These are phyloP conservation scores for Suillus luteus DNA, from an alignment of 768 basidiomycete species.

Conservation along the genomic window DNA sequence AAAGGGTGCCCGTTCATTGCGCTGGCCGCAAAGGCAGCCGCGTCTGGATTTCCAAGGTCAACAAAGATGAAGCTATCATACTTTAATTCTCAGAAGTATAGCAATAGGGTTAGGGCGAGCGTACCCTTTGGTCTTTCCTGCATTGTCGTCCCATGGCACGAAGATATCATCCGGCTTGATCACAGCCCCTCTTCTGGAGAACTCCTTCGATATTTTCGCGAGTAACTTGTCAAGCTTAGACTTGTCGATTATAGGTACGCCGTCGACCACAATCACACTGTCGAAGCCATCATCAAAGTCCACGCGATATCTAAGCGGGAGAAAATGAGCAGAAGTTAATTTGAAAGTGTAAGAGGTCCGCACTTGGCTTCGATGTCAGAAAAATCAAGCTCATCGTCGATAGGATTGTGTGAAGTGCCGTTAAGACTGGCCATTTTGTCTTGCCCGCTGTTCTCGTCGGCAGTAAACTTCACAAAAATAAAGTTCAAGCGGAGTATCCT, in stretches of 20 bases:
- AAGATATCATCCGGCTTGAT: conserved; percentile 78
- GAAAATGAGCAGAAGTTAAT: conserved; percentile 11
- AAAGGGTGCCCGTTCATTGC: conserved; percentile 79
- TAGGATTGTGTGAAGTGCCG: conserved; percentile 31
- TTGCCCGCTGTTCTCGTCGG: conserved; percentile 8
- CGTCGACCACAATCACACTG: conserved; percentile 90
- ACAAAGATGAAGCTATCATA: conserved; percentile 74
- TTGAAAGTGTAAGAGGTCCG: conserved; percentile 20
- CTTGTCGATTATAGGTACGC: conserved; percentile 86
- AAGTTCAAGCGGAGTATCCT: conserved; percentile 14
- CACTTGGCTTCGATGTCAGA: conserved; percentile 89
- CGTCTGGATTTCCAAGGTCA: conserved; percentile 70
- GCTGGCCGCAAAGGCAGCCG: conserved; percentile 66
- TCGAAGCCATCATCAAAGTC: conserved; percentile 86
- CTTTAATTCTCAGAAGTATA: conserved; percentile 5
- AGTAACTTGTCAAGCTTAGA: conserved; percentile 82
- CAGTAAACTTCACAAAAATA: conserved; percentile 12
- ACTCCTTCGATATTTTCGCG: conserved; percentile 80
- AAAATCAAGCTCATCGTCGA: conserved; percentile 78
- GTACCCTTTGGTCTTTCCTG: conserved; percentile 92
- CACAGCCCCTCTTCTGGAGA: conserved; percentile 75
- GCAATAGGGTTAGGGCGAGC: conserved; percentile 20
- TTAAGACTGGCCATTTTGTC: conserved; percentile 50
- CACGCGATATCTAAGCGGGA: conserved; percentile 72
- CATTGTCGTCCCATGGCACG: conserved; percentile 85